A percentile compares a stretch with the other conserved stretches of the same genome.
phyloP scores from a whole-genome alignment of 371 early-diverging fungal species.

The Saksenaea oblongispora region DNA sequence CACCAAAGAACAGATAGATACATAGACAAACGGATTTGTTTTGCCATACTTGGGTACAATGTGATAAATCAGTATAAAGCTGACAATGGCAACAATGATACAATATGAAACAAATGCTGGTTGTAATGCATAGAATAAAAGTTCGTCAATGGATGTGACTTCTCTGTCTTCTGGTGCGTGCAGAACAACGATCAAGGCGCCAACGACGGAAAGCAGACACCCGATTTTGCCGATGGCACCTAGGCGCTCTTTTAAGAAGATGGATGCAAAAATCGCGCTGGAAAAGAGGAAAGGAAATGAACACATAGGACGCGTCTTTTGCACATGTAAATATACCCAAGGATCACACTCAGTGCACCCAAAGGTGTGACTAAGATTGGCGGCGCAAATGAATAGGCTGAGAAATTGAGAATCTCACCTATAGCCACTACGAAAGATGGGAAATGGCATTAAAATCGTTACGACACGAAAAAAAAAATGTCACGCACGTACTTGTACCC shows the following conservation, averaged over 20 bases:
- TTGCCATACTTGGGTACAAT: conserved; percentile 82
- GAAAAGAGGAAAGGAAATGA: conserved; percentile 12
- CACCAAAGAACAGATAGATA: conserved; percentile 86
- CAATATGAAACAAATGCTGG: conserved; percentile 79
- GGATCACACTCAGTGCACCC: conserved; percentile 87
- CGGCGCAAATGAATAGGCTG: conserved; percentile 88
- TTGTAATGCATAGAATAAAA: conserved; percentile 72
- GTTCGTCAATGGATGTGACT: conserved; percentile 62
- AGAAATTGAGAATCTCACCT: conserved; percentile 14
- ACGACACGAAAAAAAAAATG: no score
- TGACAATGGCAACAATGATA: conserved; percentile 59
- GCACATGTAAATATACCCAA: conserved; percentile 52
- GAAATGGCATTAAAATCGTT: neutral
- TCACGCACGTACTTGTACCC: conserved; percentile 82
- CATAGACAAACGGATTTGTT: conserved; percentile 81
- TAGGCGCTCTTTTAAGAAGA: conserved; percentile 73
- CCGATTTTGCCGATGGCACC: conserved; percentile 79
- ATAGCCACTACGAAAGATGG: conserved; percentile 6
- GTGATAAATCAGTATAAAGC: conserved; percentile 72
- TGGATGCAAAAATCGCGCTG: conserved; percentile 33
- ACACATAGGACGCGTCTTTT: neutral
- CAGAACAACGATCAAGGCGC: conserved; percentile 81
- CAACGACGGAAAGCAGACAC: conserved; percentile 81
- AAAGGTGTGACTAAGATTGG: conserved; percentile 92
- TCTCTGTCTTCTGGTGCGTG: conserved; percentile 84